phyloP scores from a whole-genome alignment of 805 yeast species.

The Candida patagonica region DNA sequence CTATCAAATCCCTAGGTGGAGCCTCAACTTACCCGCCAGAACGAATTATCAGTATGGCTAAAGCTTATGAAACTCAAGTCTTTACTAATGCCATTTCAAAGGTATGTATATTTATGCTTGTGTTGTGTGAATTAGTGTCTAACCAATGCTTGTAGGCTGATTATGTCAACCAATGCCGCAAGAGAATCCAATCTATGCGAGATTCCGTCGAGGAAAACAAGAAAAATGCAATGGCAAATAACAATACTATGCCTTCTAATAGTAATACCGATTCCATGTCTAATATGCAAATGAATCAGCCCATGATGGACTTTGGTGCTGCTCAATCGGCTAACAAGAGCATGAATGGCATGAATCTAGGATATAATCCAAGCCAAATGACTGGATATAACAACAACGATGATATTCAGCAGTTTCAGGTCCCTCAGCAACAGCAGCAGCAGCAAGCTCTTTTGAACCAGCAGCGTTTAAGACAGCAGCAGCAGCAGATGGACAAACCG shows the following conservation, averaged over 20 bases:
- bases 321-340: no score
- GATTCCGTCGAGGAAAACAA: slow-evolving; percentile 10
- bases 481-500: not conserved
- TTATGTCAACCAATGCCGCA: slow-evolving; percentile 19
- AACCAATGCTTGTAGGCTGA: slow-evolving; percentile 13
- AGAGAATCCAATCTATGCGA: slow-evolving; percentile 13
- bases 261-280: slow-evolving; percentile 6
- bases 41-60: slow-evolving; percentile 25
- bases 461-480: slow-evolving; percentile 3
- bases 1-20: slow-evolving; percentile 19
- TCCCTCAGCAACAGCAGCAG: slow-evolving; percentile 13
- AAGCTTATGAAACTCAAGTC: slow-evolving; percentile 24
- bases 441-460: slow-evolving; percentile 8
- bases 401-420: no score
- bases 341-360: no score
- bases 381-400: no score
- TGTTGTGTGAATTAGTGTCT: not conserved
- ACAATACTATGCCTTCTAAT: slow-evolving; percentile 8
- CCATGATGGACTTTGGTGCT: slow-evolving; percentile 4
- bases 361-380: no score
- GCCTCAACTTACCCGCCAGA: slow-evolving; percentile 25
- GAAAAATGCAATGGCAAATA: slow-evolving; percentile 15
- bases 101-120: slow-evolving; percentile 15
- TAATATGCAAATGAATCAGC: slow-evolving; percentile 9
- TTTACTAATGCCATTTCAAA: slow-evolving; percentile 23